These are phyloP conservation scores for Globisporangium rhizosaccharum DNA, from an alignment of 352 stramenopile genomes.

Conservation along the genomic window DNA sequence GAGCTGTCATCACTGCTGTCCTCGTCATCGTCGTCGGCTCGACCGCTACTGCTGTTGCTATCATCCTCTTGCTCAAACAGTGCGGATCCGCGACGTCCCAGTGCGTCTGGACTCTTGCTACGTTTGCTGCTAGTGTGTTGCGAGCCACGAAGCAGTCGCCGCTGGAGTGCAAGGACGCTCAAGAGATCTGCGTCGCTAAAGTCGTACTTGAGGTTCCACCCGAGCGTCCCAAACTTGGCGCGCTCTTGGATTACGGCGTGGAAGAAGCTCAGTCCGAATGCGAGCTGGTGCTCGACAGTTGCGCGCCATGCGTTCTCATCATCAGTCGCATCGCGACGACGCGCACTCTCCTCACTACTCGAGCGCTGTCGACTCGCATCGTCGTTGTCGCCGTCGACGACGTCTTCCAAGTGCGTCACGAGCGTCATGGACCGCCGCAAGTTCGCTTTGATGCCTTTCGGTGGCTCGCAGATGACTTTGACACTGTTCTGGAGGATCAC, in stretches of 20 bases:
- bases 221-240: slow-evolving; percentile 63
- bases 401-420: slow-evolving; percentile 9
- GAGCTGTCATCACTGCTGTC: neutral
- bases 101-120: neutral
- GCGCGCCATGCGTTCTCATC: slow-evolving; percentile 9
- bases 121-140: neutral
- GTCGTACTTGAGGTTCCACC: slow-evolving; percentile 77
- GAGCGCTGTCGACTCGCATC: neutral
- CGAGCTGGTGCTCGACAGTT: slow-evolving; percentile 43
- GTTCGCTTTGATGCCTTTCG: slow-evolving; percentile 69
- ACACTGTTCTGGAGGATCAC: slow-evolving; percentile 67
- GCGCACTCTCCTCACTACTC: neutral
- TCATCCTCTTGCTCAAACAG: slow-evolving; percentile 1
- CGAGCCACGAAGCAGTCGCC: slow-evolving; percentile 29
- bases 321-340: neutral
- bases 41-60: neutral
- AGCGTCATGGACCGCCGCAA: slow-evolving; percentile 61
- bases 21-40: slow-evolving; percentile 2
- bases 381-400: neutral
- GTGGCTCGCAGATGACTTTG: slow-evolving; percentile 77
- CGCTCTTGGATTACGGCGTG: slow-evolving; percentile 74
- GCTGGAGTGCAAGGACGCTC: slow-evolving; percentile 58
- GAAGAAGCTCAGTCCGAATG: slow-evolving; percentile 76
- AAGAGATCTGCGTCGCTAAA: slow-evolving; percentile 78
- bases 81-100: slow-evolving; percentile 1